Evolutionary conservation across 148 eudicot species (phyloP).

Genomic region (Cornus controversa): DNA sequence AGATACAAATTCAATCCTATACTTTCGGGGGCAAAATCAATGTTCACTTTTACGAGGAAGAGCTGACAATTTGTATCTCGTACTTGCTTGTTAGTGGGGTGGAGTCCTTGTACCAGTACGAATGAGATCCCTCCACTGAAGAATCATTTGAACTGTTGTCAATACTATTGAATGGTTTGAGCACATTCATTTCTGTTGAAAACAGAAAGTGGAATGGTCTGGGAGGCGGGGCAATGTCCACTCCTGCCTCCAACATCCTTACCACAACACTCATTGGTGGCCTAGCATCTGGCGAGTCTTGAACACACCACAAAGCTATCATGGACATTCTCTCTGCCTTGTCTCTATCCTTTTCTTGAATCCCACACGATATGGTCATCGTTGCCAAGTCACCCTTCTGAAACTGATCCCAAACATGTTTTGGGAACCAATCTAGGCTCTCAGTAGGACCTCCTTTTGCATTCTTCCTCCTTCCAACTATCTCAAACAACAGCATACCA

Average conservation of each 20-base stretch:
- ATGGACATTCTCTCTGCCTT: not conserved
- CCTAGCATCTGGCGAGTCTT: constrained; percentile 2
- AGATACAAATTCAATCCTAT: too few species aligned
- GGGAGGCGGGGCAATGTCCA: constrained; percentile 3
- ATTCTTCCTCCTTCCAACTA: constrained; percentile 16
- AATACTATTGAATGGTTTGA: not conserved
- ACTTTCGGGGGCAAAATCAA: too few species aligned
- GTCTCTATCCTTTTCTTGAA: not conserved
- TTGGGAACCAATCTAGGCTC: constrained; percentile 6
- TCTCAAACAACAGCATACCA: not conserved
- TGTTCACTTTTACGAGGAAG: not conserved
- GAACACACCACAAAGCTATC: constrained; percentile 15
- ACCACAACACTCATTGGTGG: constrained; percentile 13
- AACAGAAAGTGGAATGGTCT: not conserved
- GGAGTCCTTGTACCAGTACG: not conserved
- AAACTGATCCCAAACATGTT: constrained; percentile 2
- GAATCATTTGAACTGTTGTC: not conserved
- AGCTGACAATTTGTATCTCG: constrained; percentile 1
- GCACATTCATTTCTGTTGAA: not conserved
- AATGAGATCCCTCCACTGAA: not conserved
- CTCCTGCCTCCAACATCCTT: constrained; percentile 13
- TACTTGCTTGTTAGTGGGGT: constrained; percentile 1
- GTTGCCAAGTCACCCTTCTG: constrained; percentile 5
- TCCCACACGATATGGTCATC: not conserved
- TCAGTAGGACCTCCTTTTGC: not conserved